Evolutionary conservation across 2,329 filamentous ascomycete genomes (phyloP).

Genomic region (Cladophialophora carrionii): DNA sequence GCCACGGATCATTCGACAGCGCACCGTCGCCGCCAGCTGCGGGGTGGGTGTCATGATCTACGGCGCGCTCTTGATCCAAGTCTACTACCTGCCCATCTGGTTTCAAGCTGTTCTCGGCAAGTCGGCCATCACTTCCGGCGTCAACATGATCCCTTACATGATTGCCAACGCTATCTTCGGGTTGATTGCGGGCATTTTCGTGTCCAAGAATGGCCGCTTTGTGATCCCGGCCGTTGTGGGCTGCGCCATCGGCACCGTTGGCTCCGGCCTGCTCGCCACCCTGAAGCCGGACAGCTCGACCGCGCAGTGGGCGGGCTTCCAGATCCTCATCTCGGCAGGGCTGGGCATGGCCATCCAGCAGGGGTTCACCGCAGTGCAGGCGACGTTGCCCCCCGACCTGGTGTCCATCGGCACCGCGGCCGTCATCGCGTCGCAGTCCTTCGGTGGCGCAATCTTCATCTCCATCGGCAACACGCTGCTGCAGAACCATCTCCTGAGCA

Average conservation of each 20-base stretch:
- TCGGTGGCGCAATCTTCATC: conserved; percentile 38
- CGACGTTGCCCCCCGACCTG: conserved; percentile 27
- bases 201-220: conserved; percentile 38
- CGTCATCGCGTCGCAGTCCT: conserved; percentile 32
- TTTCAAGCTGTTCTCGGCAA: conserved; percentile 39
- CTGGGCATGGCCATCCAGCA: conserved; percentile 38
- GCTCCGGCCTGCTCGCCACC: conserved; percentile 34
- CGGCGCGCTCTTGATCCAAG: conserved; percentile 36
- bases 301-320: conserved; percentile 40
- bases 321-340: conserved; percentile 38
- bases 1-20: conserved; percentile 31
- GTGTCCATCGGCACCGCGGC: conserved; percentile 36
- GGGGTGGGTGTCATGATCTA: conserved; percentile 33
- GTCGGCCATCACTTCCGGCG: conserved; percentile 34
- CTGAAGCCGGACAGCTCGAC: conserved; percentile 30
- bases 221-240: conserved; percentile 38
- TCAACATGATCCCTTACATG: conserved; percentile 39
- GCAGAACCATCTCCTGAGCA: conserved; percentile 29
- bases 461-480: conserved; percentile 37
- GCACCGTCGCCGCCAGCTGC: conserved; percentile 33
- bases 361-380: conserved; percentile 34
- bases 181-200: conserved; percentile 31
- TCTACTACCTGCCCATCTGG: conserved; percentile 40
- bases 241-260: conserved; percentile 29
- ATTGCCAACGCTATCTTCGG: conserved; percentile 14